Percentiles rank a stretch among this genome's conserved stretches.
Conservation (phyloP, 225 moss, liverwort and hornwort genomes). For the Climacium dendroides region DNA sequence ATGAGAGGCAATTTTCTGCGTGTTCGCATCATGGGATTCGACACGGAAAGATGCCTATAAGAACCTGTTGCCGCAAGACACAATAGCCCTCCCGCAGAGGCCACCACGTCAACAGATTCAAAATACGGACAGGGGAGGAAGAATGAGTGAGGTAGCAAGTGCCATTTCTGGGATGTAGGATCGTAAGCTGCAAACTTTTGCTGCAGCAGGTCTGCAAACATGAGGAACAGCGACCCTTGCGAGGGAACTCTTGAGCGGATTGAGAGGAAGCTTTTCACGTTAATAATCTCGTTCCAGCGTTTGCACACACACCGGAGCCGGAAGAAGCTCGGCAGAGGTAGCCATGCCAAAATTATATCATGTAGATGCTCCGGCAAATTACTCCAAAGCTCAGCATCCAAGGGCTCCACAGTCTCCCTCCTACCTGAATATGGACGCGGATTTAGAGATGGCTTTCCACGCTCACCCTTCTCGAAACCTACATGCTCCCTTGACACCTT, state of each 20-base stretch:
- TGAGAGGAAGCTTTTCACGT: conserved; percentile 40
- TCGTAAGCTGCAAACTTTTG: conserved; percentile 71
- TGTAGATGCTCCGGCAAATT: conserved; percentile 67
- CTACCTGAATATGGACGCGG: neutral
- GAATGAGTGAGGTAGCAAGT: conserved; percentile 59
- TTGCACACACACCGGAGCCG: conserved; percentile 68
- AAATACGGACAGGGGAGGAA: conserved; percentile 40
- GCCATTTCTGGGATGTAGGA: conserved; percentile 61
- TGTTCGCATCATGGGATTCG: conserved; percentile 66
- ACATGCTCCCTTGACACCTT: neutral
- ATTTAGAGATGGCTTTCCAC: neutral
- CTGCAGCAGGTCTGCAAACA: conserved; percentile 65
- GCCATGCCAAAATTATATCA: conserved; percentile 66
- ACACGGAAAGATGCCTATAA: conserved; percentile 37
- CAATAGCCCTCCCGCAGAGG: conserved; percentile 67
- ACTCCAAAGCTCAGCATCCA: conserved; percentile 60
- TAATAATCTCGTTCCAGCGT: conserved; percentile 56
- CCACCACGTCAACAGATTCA: conserved; percentile 49
- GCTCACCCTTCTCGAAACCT: neutral
- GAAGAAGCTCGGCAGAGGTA: conserved; percentile 64
- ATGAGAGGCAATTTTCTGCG: conserved; percentile 59
- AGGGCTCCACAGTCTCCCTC: conserved; percentile 5
- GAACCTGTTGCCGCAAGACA: conserved; percentile 48
- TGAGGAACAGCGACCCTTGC: conserved; percentile 65
- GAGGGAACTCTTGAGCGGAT: conserved; percentile 41